phyloP scores from a whole-genome alignment of 2,329 filamentous ascomycete species.

The Volutella citrinella region DNA sequence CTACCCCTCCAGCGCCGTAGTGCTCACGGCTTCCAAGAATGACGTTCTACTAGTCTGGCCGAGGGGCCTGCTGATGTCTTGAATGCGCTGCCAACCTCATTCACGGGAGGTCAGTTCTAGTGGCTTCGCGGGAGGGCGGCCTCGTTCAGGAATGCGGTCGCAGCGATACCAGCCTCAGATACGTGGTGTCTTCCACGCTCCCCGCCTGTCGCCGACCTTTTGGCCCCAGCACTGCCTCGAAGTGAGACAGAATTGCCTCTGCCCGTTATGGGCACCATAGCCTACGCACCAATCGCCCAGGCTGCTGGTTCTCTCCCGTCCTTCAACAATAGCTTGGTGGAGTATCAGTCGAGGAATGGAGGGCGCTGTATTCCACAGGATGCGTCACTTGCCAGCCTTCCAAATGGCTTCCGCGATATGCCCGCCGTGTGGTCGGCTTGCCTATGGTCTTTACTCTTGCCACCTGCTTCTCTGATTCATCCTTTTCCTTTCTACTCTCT shows the following conservation, averaged over 20 bases:
- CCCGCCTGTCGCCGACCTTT: slow-evolving; percentile 13
- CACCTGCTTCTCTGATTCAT: slow-evolving; percentile 11
- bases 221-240: slow-evolving; percentile 7
- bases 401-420: slow-evolving; percentile 20
- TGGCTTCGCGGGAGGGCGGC: slow-evolving; percentile 8
- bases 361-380: slow-evolving; percentile 29
- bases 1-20: no score
- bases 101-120: no score
- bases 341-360: slow-evolving; percentile 34
- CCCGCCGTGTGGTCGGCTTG: no score
- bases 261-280: slow-evolving; percentile 22
- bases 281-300: slow-evolving; percentile 11
- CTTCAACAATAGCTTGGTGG: slow-evolving; percentile 21
- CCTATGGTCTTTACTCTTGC: slow-evolving; percentile 7
- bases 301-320: slow-evolving; percentile 12
- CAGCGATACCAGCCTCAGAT: slow-evolving; percentile 16
- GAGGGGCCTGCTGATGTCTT: slow-evolving; percentile 23
- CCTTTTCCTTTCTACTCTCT: slow-evolving; percentile 10
- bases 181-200: slow-evolving; percentile 8
- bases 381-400: slow-evolving; percentile 28
- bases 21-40: slow-evolving; percentile 3
- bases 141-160: slow-evolving; percentile 25
- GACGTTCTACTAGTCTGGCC: slow-evolving; percentile 3
- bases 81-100: slow-evolving; percentile 9
- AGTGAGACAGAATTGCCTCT: slow-evolving; percentile 33